phyloP scores from a whole-genome alignment of 192 early-diverging fungal genomes.

The Gonapodya prolifera region DNA sequence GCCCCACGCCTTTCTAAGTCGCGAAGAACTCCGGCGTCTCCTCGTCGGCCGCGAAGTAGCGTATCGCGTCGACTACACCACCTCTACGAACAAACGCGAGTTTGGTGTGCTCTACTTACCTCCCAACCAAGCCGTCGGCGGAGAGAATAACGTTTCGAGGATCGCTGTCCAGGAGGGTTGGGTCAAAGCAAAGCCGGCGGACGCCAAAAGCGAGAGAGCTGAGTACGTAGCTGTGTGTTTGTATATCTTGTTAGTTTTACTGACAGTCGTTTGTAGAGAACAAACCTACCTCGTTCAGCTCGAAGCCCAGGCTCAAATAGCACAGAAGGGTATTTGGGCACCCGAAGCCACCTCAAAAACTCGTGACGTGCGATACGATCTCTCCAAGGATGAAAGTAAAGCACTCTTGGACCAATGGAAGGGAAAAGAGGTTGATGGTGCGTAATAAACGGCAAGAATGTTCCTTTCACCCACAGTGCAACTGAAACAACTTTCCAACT shows the following conservation, averaged over 20 bases:
- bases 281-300: constrained; percentile 32
- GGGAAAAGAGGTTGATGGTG: constrained; percentile 67
- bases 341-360: constrained; percentile 28
- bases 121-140: constrained; percentile 25
- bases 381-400: constrained; percentile 46
- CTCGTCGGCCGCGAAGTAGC: constrained; percentile 80
- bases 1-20: constrained; percentile 72
- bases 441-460: not conserved
- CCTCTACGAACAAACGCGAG: constrained; percentile 33
- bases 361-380: constrained; percentile 34
- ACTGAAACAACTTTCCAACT: not conserved
- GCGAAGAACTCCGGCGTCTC: constrained; percentile 76
- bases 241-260: constrained; percentile 21
- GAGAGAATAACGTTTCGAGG: constrained; percentile 53
- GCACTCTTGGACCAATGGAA: constrained; percentile 66
- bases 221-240: not conserved
- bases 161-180: constrained; percentile 70
- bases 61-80: constrained; percentile 69
- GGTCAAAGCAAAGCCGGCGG: constrained; percentile 35
- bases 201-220: not conserved
- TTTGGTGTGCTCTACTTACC: constrained; percentile 35
- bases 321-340: constrained; percentile 70
- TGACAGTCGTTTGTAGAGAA: constrained; percentile 18
- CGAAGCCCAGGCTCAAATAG: constrained; percentile 59
- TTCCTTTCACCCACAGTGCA: constrained; percentile 7